phyloP scores from a whole-genome alignment of 495 filamentous ascomycete genomes.

The Podospora appendiculata region DNA sequence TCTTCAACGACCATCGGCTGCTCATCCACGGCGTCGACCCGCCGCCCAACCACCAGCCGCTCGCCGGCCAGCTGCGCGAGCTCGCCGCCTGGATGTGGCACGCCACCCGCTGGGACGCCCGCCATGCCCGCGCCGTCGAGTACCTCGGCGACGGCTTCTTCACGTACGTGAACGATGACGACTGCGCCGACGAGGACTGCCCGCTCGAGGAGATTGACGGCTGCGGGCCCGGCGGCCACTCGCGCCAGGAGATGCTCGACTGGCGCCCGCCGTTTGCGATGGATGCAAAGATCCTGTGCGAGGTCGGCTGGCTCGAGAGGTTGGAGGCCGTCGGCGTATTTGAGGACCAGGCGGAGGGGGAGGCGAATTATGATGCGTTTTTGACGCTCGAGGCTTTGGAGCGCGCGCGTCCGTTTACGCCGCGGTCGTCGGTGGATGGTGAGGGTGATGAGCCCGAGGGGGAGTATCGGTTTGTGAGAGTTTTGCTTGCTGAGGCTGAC shows the following conservation, averaged over 20 bases:
- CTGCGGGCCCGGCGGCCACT: neutral
- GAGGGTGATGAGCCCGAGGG: no score
- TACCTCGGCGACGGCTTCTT: no score
- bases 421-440: no score
- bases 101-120: neutral
- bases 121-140: neutral
- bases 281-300: neutral
- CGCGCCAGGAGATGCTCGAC: neutral
- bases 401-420: no score
- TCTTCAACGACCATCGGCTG: neutral
- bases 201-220: neutral
- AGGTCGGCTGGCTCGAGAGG: no score
- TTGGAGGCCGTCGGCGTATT: neutral
- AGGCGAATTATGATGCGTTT: neutral
- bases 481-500: no score
- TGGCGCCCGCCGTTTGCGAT: neutral
- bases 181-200: no score
- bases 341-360: neutral
- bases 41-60: neutral
- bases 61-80: neutral
- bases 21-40: neutral
- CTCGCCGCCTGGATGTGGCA: neutral
- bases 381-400: no score
- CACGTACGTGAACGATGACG: no score
- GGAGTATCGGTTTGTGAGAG: no score